phyloP scores from a whole-genome alignment of 352 stramenopile genomes.

The Phytopythium vexans region DNA sequence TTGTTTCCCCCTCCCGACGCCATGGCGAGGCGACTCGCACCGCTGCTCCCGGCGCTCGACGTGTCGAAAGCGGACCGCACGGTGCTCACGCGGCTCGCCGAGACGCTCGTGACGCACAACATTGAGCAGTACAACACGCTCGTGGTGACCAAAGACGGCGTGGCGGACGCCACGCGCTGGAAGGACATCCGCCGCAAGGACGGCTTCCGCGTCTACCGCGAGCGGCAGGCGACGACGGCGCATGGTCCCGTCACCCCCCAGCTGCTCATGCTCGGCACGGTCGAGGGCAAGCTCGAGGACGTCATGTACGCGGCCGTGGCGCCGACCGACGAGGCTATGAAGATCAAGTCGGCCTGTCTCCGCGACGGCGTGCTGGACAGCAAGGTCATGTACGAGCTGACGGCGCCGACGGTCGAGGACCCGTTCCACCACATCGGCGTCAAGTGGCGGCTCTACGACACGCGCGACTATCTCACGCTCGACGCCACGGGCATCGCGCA shows the following conservation, averaged over 20 bases:
- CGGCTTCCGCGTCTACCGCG: conserved; percentile 33
- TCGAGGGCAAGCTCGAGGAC: conserved; percentile 40
- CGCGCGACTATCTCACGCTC: conserved; percentile 24
- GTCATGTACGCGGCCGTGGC: conserved; percentile 43
- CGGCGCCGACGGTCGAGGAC: conserved; percentile 42
- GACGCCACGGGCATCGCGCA: conserved; percentile 25
- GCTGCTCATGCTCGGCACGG: conserved; percentile 34
- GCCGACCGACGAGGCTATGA: conserved; percentile 41
- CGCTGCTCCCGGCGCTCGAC: conserved; percentile 25
- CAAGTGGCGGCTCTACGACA: conserved; percentile 34
- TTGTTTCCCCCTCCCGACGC: no score
- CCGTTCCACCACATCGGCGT: conserved; percentile 44
- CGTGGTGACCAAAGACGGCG: conserved; percentile 36
- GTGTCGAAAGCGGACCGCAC: conserved; percentile 27
- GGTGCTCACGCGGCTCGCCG: conserved; percentile 29
- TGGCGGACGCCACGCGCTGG: conserved; percentile 29
- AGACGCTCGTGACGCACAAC: conserved; percentile 41
- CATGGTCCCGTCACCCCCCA: conserved; percentile 28
- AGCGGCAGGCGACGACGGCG: conserved; percentile 11
- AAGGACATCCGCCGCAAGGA: conserved; percentile 30
- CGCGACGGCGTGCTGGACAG: conserved; percentile 45
- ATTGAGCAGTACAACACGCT: conserved; percentile 53
- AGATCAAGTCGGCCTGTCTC: conserved; percentile 43
- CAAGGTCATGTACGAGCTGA: conserved; percentile 43
- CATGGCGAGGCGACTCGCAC: conserved; percentile 20